A percentile compares a stretch with the other conserved stretches of the same genome.
These are phyloP conservation scores for Debaryomyces nepalensis DNA, from an alignment of 1,139 yeast species.

Conservation along the genomic window DNA sequence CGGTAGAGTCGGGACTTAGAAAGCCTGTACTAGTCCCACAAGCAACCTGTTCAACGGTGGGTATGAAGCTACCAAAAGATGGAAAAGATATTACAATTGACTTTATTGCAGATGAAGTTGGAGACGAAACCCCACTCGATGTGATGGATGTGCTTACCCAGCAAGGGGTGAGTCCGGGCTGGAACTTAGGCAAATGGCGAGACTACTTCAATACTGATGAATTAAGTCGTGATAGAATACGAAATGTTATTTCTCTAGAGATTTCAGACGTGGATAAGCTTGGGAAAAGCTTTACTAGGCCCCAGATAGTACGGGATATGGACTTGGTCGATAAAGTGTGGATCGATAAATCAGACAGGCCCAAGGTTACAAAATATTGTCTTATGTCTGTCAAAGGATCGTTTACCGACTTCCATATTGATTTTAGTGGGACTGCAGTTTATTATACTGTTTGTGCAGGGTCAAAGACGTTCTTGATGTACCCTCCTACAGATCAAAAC, in stretches of 20 bases:
- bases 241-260: conserved; percentile 84
- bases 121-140: conserved; percentile 67
- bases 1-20: conserved; percentile 26
- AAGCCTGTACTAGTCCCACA: conserved; percentile 41
- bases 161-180: conserved; percentile 59
- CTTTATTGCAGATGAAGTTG: conserved; percentile 62
- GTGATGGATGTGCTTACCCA: conserved; percentile 93
- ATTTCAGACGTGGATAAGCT: conserved; percentile 60
- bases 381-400: conserved; percentile 83
- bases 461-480: conserved; percentile 70
- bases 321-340: conserved; percentile 77
- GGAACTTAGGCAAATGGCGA: conserved; percentile 78
- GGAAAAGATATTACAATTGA: conserved; percentile 53
- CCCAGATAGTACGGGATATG: conserved; percentile 64
- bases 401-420: conserved; percentile 89
- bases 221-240: conserved; percentile 60
- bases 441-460: conserved; percentile 84
- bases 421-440: conserved; percentile 92
- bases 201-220: conserved; percentile 62
- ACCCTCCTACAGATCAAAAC: conserved; percentile 73
- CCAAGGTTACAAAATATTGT: conserved; percentile 83
- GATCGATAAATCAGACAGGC: conserved; percentile 47
- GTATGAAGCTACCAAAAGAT: conserved; percentile 44
- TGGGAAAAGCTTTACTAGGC: conserved; percentile 60
- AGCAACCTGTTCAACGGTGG: conserved; percentile 33